Evolutionary conservation across 768 basidiomycete species (phyloP), one percentile per base, ranked within the genome.

Genomic region (Gyrodon lividus): DNA sequence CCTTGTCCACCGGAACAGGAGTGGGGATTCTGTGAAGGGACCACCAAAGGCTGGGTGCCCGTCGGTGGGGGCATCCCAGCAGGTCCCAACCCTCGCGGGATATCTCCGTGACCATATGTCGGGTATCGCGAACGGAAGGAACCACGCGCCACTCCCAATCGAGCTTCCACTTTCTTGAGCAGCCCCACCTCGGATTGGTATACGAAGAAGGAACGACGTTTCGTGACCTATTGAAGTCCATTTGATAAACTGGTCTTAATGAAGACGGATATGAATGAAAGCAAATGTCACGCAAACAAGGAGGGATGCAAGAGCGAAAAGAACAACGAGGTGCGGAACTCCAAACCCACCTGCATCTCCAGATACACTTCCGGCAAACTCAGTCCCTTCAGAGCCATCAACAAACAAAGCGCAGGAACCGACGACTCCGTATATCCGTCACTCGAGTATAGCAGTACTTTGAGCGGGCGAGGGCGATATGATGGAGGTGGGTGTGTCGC

Each of bases 401-500:
- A 74, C 45, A 96, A 80, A 56, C 83, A 83, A 47, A 98, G 76
- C 19, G 93, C 94, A 46, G 92, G 83, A 6, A 95, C 84, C 22
- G 87, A 89, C 9, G 90, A 89, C 69, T 98, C 95, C 20, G 96
- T 98, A 73, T 96, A 93, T 43, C 91, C 92, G 66, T 95, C 92
- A 16, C 86, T 80, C 16, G 86, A 88, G 68, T 92, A 89, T 24
- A 94, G 67, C 55, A 94, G 77, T 48, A 94, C 72, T 64, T 91
- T 90, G 48, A 84, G 72, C 5, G 87, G 88, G 26, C 78, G 73
- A 24, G 80, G 79, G 54, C 77, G 80, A 24, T 68, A 49, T 69
- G 61, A 23, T 13, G 57, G 66, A 63, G 24, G 60, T 51, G 43
- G 43, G 37, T 50, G 50, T 7, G 26, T 53, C 23, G 39, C 33